Base-by-base conservation (phyloP, 805 yeast genomes). In the Cyberlindnera saturnus region DNA sequence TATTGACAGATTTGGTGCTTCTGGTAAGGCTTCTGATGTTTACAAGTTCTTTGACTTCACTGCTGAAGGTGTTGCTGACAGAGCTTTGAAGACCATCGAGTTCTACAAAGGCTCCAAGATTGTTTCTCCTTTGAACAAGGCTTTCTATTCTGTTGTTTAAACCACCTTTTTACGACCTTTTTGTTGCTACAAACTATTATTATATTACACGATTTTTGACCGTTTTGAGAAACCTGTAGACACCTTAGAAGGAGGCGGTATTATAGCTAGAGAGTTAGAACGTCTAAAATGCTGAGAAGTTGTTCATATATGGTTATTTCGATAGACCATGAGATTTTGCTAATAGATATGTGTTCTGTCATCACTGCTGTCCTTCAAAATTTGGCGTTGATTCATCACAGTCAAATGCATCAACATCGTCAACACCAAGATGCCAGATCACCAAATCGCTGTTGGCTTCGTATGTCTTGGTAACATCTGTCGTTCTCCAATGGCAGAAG, bases 401-500 rank as follows among this genome's bases (percentile, higher is more conserved):
- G 14, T 11, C 2, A 7, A 6, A 15, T n/a, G 3, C 15, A 32
- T 14, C 10, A 32, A 15, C 17, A 8, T n/a, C 36, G 17, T 34
- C 23, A 34, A 17, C 36, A 16, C 17, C 35, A 33, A n/a, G n/a
- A 33, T 33, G 35, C 16, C 38, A 14, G 31, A 36, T 14, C 26
- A 23, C 6, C 14, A 40, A 48, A 54, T 77, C 4, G 73, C 84
- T 1, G 95, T 90, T 10, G 96, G 95, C 0, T 89, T 90, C 60
- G 91, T 89, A 1, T 90, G 97, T 57, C 69, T 88, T 20, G 97
- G 97, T 4, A 90, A 90, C 62, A 86, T 86, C 18, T 89, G 97
- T 59, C 90, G 97, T 39, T 88, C 96, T 2, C 98, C 98, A 13
- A 91, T 90, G 98, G 97, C 98, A 0, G 97, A 91, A 59, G 96